These are phyloP conservation scores for Leishmania braziliensis DNA, from an alignment of 208 protist species.

Conservation along the genomic window DNA sequence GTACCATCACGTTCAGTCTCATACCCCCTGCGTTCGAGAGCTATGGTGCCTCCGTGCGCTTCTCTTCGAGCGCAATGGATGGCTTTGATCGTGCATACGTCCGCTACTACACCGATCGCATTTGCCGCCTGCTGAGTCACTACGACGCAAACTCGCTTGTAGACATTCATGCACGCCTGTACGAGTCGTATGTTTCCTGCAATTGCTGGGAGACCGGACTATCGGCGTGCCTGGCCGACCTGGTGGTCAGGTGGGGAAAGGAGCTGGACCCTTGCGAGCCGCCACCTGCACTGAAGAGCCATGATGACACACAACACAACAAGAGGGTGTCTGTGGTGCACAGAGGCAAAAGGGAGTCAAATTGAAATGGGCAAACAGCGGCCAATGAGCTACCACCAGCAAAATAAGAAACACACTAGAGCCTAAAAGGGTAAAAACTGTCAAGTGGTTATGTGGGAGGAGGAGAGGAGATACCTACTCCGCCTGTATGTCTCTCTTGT, in stretches of 20 bases:
- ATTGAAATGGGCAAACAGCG: neutral
- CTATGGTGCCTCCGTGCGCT: slow-evolving; percentile 49
- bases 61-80: slow-evolving; percentile 31
- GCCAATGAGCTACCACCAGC: neutral
- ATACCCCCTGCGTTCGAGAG: slow-evolving; percentile 60
- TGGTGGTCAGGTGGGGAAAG: slow-evolving; percentile 64
- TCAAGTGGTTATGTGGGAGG: neutral
- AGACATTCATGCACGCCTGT: slow-evolving; percentile 61
- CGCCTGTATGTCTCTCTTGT: neutral
- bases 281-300: slow-evolving; percentile 24
- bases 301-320: neutral
- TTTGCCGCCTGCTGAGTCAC: slow-evolving; percentile 53
- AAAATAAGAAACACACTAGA: neutral
- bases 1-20: slow-evolving; percentile 67
- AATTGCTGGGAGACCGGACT: slow-evolving; percentile 47
- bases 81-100: slow-evolving; percentile 62
- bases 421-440: neutral
- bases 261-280: slow-evolving; percentile 40
- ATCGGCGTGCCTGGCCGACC: slow-evolving; percentile 43
- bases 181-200: slow-evolving; percentile 61
- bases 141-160: slow-evolving; percentile 76
- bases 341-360: neutral
- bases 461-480: neutral
- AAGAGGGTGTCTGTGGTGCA: neutral
- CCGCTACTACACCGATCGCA: slow-evolving; percentile 71